Percentiles rank a stretch among this genome's conserved stretches.
phyloP scores from a whole-genome alignment of 192 early-diverging fungal genomes.

The Haplosporangium gracile region DNA sequence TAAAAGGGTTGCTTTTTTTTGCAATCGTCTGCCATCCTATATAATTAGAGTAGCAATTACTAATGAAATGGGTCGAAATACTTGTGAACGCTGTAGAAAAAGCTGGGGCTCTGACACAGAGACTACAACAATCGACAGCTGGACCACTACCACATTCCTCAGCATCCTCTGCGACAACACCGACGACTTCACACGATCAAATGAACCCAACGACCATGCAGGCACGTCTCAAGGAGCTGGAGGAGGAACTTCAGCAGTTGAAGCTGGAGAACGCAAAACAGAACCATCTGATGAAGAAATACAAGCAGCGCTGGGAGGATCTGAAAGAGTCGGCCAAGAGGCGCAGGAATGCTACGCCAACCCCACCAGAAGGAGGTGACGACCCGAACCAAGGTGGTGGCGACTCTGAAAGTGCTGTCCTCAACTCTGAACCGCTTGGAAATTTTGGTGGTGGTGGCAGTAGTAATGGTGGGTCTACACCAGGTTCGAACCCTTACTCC shows the following conservation, averaged over 20 bases:
- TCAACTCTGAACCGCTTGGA: background rate
- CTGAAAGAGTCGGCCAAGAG: constrained; percentile 81
- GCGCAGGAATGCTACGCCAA: constrained; percentile 32
- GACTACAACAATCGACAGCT: background rate
- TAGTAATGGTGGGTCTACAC: background rate
- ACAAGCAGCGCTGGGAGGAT: constrained; percentile 84
- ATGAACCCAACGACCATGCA: constrained; percentile 44
- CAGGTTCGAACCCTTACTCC: constrained; percentile 23
- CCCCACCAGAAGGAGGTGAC: background rate
- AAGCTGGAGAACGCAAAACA: constrained; percentile 66
- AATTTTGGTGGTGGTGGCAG: background rate
- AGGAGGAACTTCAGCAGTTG: constrained; percentile 66
- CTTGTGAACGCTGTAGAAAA: background rate
- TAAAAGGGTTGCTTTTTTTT: background rate
- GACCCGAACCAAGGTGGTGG: background rate
- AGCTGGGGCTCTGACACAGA: background rate
- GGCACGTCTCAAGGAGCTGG: constrained; percentile 67
- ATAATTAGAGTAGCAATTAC: background rate
- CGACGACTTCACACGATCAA: background rate
- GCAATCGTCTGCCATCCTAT: background rate
- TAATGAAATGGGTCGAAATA: background rate
- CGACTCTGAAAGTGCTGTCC: background rate
- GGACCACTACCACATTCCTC: background rate
- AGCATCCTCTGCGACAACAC: background rate
- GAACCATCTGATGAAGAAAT: constrained; percentile 69